A percentile compares a stretch with the other conserved stretches of the same genome.
Evolutionary conservation across 2,329 filamentous ascomycete species (phyloP).

Genomic region (Ophiostoma australiae): DNA sequence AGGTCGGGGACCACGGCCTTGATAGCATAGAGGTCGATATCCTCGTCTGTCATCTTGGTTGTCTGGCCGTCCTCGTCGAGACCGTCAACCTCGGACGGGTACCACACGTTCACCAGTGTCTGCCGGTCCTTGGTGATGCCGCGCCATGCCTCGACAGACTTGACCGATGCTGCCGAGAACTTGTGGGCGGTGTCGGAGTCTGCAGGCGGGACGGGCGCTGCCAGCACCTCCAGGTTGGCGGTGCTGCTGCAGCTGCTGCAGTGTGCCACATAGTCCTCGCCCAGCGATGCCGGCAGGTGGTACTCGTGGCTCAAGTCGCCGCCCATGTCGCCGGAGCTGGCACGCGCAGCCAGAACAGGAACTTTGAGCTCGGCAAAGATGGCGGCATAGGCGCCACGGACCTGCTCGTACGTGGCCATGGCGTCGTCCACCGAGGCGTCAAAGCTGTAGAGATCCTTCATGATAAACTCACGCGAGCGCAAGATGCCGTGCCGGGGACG

Average conservation of each 20-base stretch:
- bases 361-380: slow-evolving; percentile 81
- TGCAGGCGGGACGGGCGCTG: slow-evolving; percentile 20
- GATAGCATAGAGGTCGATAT: slow-evolving; percentile 53
- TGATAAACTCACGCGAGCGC: slow-evolving; percentile 83
- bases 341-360: slow-evolving; percentile 77
- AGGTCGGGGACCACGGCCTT: slow-evolving; percentile 62
- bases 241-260: slow-evolving; percentile 70
- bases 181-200: not conserved
- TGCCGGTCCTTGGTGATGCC: slow-evolving; percentile 63
- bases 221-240: slow-evolving; percentile 82
- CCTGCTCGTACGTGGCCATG: slow-evolving; percentile 70
- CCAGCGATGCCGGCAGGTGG: slow-evolving; percentile 71
- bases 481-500: slow-evolving; percentile 83
- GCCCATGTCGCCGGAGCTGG: slow-evolving; percentile 94
- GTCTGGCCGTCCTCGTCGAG: slow-evolving; percentile 23
- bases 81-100: slow-evolving; percentile 39
- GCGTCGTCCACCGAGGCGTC: slow-evolving; percentile 65
- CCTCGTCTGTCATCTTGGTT: slow-evolving; percentile 31
- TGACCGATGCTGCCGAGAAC: not conserved
- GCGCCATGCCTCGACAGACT: slow-evolving; percentile 47
- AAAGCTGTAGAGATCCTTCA: slow-evolving; percentile 99
- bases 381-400: slow-evolving; percentile 65
- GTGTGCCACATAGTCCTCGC: slow-evolving; percentile 78
- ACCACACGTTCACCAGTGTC: slow-evolving; percentile 66
- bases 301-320: slow-evolving; percentile 92